Evolutionary conservation across 495 filamentous ascomycete species (phyloP).

Genomic region (Penicillium diatomitis): DNA sequence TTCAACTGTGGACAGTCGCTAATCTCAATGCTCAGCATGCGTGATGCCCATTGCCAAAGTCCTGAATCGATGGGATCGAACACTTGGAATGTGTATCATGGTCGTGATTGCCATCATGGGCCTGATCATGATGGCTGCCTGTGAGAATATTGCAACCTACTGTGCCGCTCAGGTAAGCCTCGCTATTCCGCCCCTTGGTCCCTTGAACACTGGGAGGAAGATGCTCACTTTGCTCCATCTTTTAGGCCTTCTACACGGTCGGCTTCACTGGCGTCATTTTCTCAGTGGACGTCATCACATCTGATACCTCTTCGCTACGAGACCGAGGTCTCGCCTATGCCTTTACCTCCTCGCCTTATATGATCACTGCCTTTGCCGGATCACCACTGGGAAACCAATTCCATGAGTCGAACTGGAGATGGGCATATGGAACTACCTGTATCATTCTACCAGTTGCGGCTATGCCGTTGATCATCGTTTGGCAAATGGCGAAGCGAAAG

Average conservation of each 20-base stretch:
- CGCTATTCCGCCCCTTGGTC: too few relatives aligned
- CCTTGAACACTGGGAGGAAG: too few relatives aligned
- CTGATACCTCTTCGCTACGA: conserved; percentile 49
- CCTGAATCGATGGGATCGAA: conserved; percentile 54
- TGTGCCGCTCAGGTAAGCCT: conserved; percentile 35
- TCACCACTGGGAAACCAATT: conserved; percentile 22
- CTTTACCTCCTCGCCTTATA: conserved; percentile 44
- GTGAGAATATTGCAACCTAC: conserved; percentile 36
- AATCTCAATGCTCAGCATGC: conserved; percentile 15
- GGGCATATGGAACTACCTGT: conserved; percentile 49
- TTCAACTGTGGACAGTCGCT: neutral
- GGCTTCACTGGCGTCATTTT: conserved; percentile 50
- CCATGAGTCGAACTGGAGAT: conserved; percentile 46
- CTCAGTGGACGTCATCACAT: conserved; percentile 46
- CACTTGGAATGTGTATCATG: conserved; percentile 41
- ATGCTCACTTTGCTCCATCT: neutral
- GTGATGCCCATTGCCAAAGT: conserved; percentile 59
- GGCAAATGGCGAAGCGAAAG: conserved; percentile 44
- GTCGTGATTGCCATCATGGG: conserved; percentile 28
- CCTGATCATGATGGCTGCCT: conserved; percentile 41
- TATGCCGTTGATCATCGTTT: conserved; percentile 36
- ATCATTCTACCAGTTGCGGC: conserved; percentile 49
- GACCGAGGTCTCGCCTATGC: conserved; percentile 53
- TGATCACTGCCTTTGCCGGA: conserved; percentile 35
- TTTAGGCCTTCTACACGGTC: conserved; percentile 39